phyloP scores from a whole-genome alignment of 305 asterid genomes.

The Solanum hybrid region DNA sequence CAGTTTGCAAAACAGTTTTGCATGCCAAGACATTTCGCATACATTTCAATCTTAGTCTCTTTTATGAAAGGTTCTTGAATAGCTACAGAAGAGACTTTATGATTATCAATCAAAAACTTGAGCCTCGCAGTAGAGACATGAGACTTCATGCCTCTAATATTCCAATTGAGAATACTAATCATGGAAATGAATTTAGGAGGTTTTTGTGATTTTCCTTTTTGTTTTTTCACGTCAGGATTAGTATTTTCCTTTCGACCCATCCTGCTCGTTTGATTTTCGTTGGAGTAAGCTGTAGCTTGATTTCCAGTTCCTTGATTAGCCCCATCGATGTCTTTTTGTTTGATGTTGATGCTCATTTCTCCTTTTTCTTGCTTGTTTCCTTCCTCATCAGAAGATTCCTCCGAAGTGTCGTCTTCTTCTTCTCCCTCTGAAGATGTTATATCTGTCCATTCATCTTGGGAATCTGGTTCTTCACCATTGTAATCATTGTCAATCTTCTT shows the following conservation, averaged over 20 bases:
- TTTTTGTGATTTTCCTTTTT: not conserved
- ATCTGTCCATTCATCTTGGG: not conserved
- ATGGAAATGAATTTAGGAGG: not conserved
- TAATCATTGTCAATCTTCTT: not conserved
- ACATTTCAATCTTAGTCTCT: not conserved
- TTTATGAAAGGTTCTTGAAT: not conserved
- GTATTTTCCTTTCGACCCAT: not conserved
- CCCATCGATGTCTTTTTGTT: not conserved
- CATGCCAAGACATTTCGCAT: not conserved
- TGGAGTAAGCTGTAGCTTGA: not conserved
- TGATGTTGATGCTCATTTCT: not conserved
- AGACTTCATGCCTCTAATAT: too few relatives aligned
- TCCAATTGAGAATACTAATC: not conserved
- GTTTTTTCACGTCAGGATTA: not conserved
- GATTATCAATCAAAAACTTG: not conserved
- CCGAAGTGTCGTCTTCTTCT: not conserved
- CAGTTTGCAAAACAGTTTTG: not conserved
- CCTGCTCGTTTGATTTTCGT: too few relatives aligned
- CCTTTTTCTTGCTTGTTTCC: not conserved
- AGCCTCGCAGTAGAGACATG: not conserved
- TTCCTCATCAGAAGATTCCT: not conserved
- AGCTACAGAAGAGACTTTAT: not conserved
- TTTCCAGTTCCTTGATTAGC: too few relatives aligned
- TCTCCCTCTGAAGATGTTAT: not conserved
- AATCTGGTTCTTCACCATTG: not conserved